phyloP scores from a whole-genome alignment of 176 grass and related monocot genomes.

The Cenchrus fungigraminus region DNA sequence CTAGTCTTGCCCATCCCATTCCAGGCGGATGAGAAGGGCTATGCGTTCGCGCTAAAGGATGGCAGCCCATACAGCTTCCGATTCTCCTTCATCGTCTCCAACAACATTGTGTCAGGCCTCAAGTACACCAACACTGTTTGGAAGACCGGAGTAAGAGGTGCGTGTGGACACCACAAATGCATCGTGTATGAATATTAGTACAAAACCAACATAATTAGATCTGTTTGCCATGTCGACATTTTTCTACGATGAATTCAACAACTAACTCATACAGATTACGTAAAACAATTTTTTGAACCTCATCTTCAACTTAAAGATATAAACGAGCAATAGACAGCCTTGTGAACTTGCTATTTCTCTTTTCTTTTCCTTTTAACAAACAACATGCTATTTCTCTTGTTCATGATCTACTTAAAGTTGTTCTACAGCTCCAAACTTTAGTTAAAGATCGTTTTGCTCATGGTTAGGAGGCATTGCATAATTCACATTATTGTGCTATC shows the following conservation, averaged over 20 bases:
- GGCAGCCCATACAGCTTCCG: constrained; percentile 84
- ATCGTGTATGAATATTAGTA: background rate
- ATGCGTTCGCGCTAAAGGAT: constrained; percentile 84
- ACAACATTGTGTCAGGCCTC: constrained; percentile 93
- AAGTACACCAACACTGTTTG: constrained; percentile 91
- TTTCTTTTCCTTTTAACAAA: too few species aligned
- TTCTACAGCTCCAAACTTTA: background rate
- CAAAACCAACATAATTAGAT: background rate
- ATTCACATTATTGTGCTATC: background rate
- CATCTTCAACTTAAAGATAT: too few species aligned
- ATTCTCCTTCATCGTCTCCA: constrained; percentile 75
- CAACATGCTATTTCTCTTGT: too few species aligned
- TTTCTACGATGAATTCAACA: too few species aligned
- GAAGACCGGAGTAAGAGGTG: constrained; percentile 88
- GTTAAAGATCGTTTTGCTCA: background rate
- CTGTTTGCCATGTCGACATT: too few species aligned
- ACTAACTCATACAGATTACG: too few species aligned
- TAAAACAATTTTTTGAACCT: too few species aligned
- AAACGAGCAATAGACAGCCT: too few species aligned
- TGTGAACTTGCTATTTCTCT: too few species aligned
- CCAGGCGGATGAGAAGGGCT: constrained; percentile 66
- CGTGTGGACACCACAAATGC: background rate
- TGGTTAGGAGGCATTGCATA: background rate
- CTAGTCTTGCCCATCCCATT: constrained; percentile 82
- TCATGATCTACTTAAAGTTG: background rate